These are phyloP conservation scores for Pulicaria dysenterica DNA, from an alignment of 129 eudicot genomes.

Conservation along the genomic window DNA sequence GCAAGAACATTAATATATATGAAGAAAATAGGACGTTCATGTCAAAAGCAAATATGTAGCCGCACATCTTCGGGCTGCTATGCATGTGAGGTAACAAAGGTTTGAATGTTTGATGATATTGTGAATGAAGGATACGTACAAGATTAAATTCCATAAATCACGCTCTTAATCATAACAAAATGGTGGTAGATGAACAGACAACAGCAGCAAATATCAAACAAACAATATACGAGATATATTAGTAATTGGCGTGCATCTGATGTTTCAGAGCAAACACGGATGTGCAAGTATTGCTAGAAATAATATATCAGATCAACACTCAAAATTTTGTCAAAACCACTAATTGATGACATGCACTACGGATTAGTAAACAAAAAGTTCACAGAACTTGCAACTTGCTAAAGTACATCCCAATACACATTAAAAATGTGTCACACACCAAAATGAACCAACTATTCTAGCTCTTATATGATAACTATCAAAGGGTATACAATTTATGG, in stretches of 20 bases:
- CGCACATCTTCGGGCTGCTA: background rate
- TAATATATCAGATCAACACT: background rate
- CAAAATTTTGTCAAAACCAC: background rate
- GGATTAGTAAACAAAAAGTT: background rate
- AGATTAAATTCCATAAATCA: background rate
- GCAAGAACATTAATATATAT: background rate
- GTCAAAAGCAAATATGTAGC: slow-evolving; percentile 5
- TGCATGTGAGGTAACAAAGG: slow-evolving; percentile 6
- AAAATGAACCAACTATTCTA: background rate
- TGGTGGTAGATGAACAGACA: slow-evolving; percentile 1
- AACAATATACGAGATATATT: background rate
- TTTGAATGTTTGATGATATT: background rate
- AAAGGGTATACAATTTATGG: slow-evolving; percentile 4
- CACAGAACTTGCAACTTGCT: background rate
- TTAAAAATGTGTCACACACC: background rate
- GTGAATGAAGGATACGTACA: slow-evolving; percentile 2
- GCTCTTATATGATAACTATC: background rate
- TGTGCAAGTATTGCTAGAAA: background rate
- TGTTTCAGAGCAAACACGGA: background rate
- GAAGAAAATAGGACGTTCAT: background rate
- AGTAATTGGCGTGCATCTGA: background rate
- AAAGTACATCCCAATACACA: slow-evolving; percentile 9
- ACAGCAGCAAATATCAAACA: background rate
- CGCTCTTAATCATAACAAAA: background rate
- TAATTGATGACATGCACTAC: background rate